Evolutionary conservation across 2,329 filamentous ascomycete species (phyloP).

Genomic region (Sporothrix euskadiensis): DNA sequence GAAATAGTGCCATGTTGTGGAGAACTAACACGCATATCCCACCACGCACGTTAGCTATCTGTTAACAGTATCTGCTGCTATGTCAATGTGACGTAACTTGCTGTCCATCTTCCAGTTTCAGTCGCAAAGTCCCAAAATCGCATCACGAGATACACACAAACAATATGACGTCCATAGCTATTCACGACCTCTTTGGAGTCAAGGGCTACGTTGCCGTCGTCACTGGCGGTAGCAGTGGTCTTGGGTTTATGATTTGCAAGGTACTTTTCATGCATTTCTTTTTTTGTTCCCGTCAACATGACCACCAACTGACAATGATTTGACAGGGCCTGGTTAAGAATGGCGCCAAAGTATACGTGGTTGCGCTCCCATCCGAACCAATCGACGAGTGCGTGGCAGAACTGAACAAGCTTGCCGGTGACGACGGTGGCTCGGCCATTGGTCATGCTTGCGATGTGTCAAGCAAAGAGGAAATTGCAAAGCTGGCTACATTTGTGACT

Average conservation of each 20-base stretch:
- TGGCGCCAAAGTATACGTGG: conserved; percentile 70
- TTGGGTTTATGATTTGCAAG: conserved; percentile 39
- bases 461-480: conserved; percentile 59
- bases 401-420: conserved; percentile 57
- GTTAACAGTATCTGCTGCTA: neutral
- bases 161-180: conserved; percentile 23
- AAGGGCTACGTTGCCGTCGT: conserved; percentile 41
- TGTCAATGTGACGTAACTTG: neutral
- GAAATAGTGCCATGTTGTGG: neutral
- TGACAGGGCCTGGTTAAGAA: conserved; percentile 53
- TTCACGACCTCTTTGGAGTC: conserved; percentile 31
- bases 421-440: conserved; percentile 35
- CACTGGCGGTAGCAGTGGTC: conserved; percentile 39
- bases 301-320: conserved; percentile 35
- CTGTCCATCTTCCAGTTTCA: neutral
- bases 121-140: neutral
- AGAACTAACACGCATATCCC: neutral
- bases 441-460: conserved; percentile 59
- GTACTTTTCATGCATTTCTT: conserved; percentile 38
- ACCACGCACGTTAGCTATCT: too few relatives aligned
- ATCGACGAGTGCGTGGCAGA: conserved; percentile 60
- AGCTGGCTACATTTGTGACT: conserved; percentile 58
- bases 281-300: too few relatives aligned
- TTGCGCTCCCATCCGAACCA: conserved; percentile 64
- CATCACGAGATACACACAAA: neutral